A percentile compares a stretch with the other conserved stretches of the same genome.
These are phyloP conservation scores for Quercus tomentella DNA, from an alignment of 331 rosid genomes.

Conservation along the genomic window DNA sequence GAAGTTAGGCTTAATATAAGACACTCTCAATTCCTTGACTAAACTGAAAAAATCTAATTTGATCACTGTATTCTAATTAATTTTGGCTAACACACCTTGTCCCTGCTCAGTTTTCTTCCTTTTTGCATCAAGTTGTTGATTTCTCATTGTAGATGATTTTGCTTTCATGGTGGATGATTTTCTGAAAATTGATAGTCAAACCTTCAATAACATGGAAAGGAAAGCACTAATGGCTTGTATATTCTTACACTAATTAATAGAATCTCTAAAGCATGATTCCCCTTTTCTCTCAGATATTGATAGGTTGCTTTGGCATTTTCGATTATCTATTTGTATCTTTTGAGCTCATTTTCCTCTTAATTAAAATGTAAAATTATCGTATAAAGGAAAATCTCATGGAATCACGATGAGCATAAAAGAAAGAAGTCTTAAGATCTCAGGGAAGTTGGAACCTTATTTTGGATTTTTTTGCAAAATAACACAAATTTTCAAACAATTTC, in stretches of 20 bases:
- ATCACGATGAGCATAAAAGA: constrained; percentile 1
- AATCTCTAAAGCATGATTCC: constrained; percentile 20
- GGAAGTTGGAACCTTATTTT: too few species aligned
- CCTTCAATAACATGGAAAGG: constrained; percentile 4
- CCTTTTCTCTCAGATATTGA: constrained; percentile 53
- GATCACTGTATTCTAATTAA: constrained; percentile 47
- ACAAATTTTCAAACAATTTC: too few species aligned
- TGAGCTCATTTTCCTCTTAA: constrained; percentile 42
- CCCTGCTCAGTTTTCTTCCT: constrained; percentile 37
- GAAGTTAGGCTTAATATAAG: background rate
- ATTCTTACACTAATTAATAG: background rate
- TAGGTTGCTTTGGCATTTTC: constrained; percentile 23
- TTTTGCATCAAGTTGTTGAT: constrained; percentile 42
- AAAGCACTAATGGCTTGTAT: background rate
- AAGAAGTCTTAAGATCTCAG: background rate
- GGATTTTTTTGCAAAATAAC: too few species aligned
- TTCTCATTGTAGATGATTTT: constrained; percentile 31
- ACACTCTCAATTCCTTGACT: constrained; percentile 55
- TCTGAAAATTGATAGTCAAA: constrained; percentile 37
- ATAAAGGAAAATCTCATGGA: constrained; percentile 17
- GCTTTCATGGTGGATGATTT: constrained; percentile 41
- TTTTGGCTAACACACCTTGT: constrained; percentile 31
- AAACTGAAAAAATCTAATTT: constrained; percentile 70
- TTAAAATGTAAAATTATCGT: constrained; percentile 13
- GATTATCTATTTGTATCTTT: constrained; percentile 26